Base-by-base conservation (phyloP, 2,329 filamentous ascomycete genomes). In the Nothophaeocryptopus gaeumannii region DNA sequence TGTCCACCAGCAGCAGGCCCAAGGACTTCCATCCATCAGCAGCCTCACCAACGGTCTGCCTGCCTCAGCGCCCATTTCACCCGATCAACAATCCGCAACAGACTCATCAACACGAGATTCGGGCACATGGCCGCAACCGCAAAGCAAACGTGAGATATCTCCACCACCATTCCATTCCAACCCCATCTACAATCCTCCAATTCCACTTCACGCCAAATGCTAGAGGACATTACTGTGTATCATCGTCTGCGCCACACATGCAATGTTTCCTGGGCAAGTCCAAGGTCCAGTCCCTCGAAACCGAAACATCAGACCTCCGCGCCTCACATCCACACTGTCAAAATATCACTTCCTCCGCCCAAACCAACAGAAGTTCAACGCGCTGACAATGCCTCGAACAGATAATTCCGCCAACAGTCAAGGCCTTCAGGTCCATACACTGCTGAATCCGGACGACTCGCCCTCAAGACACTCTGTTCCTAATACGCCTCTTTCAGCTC, bases 391-490 rank as follows among this genome's bases (percentile, higher is more conserved):
- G 29, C 29, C 38, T 34, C 9, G 20, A 26, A 38, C 50, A 66
- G 63, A 53, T 69, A 69, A 55, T 63, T 74, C 55, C 63, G 58
- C 72, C 34, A 75, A 72, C 62, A 70, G 62, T 47, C 70, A 71
- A 65, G 73, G 73, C 30, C 64, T 77, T n/a, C 74, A 77, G 50
- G 67, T 78, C 10, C 72, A 74, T 38, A 76, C 74, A 1, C 69
- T 78, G 14, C 66, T 78, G 50, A 78, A 78, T 44, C 70, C 72
- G 7, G 75, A 77, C 51, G 74, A 77, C 42, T 75, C 74, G 29
- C 74, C 74, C 26, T 70, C 72, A 13, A 70, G 74, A 15, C 58
- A 59, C 43, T 69, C 67, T 11, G 59, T 70, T 8, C 73, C 74
- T 1, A 74, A 71, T 50, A 77, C 75, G 34, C 67, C 65, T 13